Evolutionary conservation across 768 basidiomycete species (phyloP).

Genomic region (Porphyrellus cyaneotinctus): DNA sequence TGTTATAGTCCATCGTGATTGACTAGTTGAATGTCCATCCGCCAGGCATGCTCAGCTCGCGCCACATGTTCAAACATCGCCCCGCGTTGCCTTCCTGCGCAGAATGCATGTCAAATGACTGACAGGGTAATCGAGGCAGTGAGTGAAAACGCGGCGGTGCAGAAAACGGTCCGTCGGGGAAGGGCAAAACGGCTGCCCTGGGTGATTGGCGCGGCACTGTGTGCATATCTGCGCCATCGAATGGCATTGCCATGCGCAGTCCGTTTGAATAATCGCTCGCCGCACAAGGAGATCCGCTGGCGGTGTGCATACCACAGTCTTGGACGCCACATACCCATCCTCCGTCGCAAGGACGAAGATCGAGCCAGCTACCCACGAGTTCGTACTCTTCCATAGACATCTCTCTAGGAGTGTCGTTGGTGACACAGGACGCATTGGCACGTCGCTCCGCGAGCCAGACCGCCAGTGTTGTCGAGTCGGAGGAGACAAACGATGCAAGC

Average conservation of each 20-base stretch:
- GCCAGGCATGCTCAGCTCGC: constrained; percentile 40
- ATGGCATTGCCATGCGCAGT: constrained; percentile 27
- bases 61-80: constrained; percentile 16
- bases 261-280: constrained; percentile 13
- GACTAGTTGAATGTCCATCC: constrained; percentile 34
- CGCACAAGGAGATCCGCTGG: constrained; percentile 31
- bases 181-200: constrained; percentile 4
- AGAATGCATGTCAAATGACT: constrained; percentile 14
- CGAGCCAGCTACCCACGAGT: constrained; percentile 45
- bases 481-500: constrained; percentile 29
- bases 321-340: constrained; percentile 29
- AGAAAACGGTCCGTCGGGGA: constrained; percentile 14
- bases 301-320: constrained; percentile 31
- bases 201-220: constrained; percentile 2
- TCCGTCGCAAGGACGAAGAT: constrained; percentile 17
- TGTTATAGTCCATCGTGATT: background rate
- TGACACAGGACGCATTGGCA: constrained; percentile 25
- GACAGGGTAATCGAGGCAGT: constrained; percentile 25
- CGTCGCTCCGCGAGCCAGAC: constrained; percentile 41
- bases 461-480: constrained; percentile 31
- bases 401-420: constrained; percentile 24
- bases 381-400: constrained; percentile 50
- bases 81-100: constrained; percentile 17
- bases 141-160: constrained; percentile 20
- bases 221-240: constrained; percentile 18